Base-by-base conservation (phyloP, 257 asterid species). In the Nicotiana paniculata region DNA sequence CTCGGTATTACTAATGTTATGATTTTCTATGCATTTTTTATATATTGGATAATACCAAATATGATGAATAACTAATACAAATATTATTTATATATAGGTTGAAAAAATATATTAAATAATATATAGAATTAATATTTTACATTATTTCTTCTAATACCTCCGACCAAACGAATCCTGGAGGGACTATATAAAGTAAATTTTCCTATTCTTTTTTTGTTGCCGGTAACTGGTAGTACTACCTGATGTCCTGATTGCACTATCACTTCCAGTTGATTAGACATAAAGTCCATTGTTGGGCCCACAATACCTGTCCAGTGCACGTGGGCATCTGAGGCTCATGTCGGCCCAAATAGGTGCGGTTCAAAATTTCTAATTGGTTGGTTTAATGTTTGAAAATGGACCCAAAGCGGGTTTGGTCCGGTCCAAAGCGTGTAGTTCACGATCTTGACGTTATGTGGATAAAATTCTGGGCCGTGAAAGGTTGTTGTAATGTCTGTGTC, bases 241-340 rank as follows among this genome's bases (percentile, higher is more conserved):
- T 69, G 46, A 70, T 69, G 51, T 43, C 51, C 3, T n/a, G 21
- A 15, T 6, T 58, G 26, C 11, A 53, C 81, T 65, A 8, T 24
- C 58, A 83, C 84, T 83, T 82, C 85, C 83, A 70, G 83, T 81
- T 76, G 82, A 85, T 81, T 90, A 82, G 91, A 79, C 74, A 79
- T 79, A 59, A 78, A 59, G 82, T 37, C 39, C 70, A 58, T 9
- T 3, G 0, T 2, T 80, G 91, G 92, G 90, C 83, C 95, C 87
- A 81, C 59, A 3, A 18, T 61, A 33, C 69, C 84, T 81, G 84
- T 26, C 30, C 61, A 35, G 43, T 54, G 69, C 92, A 90, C 93
- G 89, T 90, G 93, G 70, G 85, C 67, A 39, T 85, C 86, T 85
- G 80, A 82, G 79, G 80, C 64, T 59, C 1, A 18, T 90, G 96